Percentiles rank a stretch among this genome's conserved stretches.
Evolutionary conservation across 1,284 basidiomycete genomes (phyloP).

Genomic region (Boletus smithii): DNA sequence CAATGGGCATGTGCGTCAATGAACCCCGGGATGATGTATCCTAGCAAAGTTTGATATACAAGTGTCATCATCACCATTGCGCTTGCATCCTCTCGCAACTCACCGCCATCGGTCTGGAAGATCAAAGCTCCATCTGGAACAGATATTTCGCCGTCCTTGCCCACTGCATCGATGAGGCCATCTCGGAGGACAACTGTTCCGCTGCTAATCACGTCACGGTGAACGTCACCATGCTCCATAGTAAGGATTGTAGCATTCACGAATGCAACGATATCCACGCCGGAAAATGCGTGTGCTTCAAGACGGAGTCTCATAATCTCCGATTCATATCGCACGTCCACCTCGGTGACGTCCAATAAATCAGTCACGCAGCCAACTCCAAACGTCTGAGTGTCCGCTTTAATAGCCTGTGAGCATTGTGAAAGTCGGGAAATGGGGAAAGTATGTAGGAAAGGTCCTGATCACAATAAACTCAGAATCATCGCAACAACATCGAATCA

Average conservation of each 20-base stretch:
- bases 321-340: slow-evolving; percentile 56
- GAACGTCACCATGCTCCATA: slow-evolving; percentile 44
- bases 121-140: slow-evolving; percentile 45
- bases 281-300: slow-evolving; percentile 40
- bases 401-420: slow-evolving; percentile 46
- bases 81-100: slow-evolving; percentile 15
- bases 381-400: slow-evolving; percentile 48
- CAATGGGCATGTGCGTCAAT: slow-evolving; percentile 76
- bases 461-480: slow-evolving; percentile 4
- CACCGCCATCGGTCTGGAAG: slow-evolving; percentile 61
- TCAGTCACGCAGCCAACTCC: slow-evolving; percentile 57
- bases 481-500: not conserved
- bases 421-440: slow-evolving; percentile 52
- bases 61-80: not conserved
- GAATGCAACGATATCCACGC: slow-evolving; percentile 51
- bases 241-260: slow-evolving; percentile 65
- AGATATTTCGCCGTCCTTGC: slow-evolving; percentile 36
- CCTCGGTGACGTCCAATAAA: slow-evolving; percentile 52
- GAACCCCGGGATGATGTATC: slow-evolving; percentile 64
- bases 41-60: slow-evolving; percentile 36
- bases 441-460: slow-evolving; percentile 65
- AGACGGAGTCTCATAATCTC: slow-evolving; percentile 56
- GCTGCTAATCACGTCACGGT: slow-evolving; percentile 45
- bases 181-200: slow-evolving; percentile 51
- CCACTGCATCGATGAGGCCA: slow-evolving; percentile 55